Percentiles rank a stretch among this genome's conserved stretches.
phyloP scores from a whole-genome alignment of 2,329 filamentous ascomycete species.

The Sclerotinia minor region DNA sequence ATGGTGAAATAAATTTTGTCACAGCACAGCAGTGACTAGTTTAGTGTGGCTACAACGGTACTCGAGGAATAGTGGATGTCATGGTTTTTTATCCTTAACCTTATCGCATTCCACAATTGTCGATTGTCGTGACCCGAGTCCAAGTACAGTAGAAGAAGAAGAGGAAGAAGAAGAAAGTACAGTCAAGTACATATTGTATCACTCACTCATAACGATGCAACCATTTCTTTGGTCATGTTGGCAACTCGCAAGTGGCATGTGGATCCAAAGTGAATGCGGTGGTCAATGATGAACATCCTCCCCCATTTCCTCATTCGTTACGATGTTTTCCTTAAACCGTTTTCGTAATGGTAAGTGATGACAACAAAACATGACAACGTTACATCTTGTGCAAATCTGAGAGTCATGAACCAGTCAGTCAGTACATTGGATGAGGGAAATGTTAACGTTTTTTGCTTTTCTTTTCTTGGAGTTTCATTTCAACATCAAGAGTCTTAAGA shows the following conservation, averaged over 20 bases:
- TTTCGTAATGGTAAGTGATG: constrained; percentile 7
- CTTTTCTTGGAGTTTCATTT: no score
- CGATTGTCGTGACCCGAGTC: not conserved
- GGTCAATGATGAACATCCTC: not conserved
- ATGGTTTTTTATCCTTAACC: not conserved
- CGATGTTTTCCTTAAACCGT: not conserved
- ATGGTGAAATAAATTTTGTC: constrained; percentile 19
- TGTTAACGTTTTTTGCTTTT: no score
- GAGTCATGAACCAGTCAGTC: not conserved
- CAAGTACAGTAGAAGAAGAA: no score
- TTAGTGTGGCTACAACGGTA: constrained; percentile 13
- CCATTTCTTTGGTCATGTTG: not conserved
- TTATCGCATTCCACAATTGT: not conserved
- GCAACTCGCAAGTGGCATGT: not conserved
- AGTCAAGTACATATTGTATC: no score
- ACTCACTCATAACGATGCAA: not conserved
- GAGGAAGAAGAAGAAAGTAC: no score
- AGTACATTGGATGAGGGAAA: no score
- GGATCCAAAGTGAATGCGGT: not conserved
- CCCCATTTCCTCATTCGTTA: not conserved
- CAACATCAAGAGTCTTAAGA: no score
- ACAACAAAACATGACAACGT: constrained; percentile 15
- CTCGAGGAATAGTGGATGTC: constrained; percentile 3
- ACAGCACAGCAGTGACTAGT: constrained; percentile 23
- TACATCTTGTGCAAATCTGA: not conserved